phyloP scores from a whole-genome alignment of 768 basidiomycete genomes.

The Sporobolomyces pararoseus region DNA sequence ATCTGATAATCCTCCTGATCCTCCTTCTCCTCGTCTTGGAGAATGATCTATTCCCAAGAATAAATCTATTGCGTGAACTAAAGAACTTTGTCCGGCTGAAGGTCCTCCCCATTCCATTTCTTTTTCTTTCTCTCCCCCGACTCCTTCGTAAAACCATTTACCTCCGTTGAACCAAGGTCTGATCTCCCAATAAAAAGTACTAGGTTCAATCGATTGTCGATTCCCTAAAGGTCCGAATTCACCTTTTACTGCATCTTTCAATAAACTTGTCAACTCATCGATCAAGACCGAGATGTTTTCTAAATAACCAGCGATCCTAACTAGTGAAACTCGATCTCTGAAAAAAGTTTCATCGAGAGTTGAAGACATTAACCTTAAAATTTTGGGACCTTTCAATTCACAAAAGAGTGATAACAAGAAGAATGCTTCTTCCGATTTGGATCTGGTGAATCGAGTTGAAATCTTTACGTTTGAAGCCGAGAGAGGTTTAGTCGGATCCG shows the following conservation, averaged over 20 bases:
- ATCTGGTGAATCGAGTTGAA: slow-evolving; percentile 63
- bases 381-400: slow-evolving; percentile 77
- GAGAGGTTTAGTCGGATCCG: slow-evolving; percentile 32
- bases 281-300: slow-evolving; percentile 62
- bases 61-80: slow-evolving; percentile 74
- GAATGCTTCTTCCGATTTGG: slow-evolving; percentile 77
- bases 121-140: slow-evolving; percentile 53
- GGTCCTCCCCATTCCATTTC: slow-evolving; percentile 60
- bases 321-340: slow-evolving; percentile 63
- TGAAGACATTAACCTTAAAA: slow-evolving; percentile 75
- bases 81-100: slow-evolving; percentile 87
- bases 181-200: slow-evolving; percentile 77
- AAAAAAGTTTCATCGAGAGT: slow-evolving; percentile 87
- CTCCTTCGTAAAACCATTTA: slow-evolving; percentile 72
- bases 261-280: slow-evolving; percentile 59
- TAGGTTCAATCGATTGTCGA: slow-evolving; percentile 57
- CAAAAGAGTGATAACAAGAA: slow-evolving; percentile 80
- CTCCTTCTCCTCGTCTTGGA: slow-evolving; percentile 18
- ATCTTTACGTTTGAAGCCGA: slow-evolving; percentile 57
- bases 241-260: slow-evolving; percentile 63
- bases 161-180: slow-evolving; percentile 92
- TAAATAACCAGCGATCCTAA: slow-evolving; percentile 67
- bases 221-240: slow-evolving; percentile 45
- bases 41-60: slow-evolving; percentile 66
- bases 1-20: slow-evolving; percentile 38